Evolutionary conservation across 768 basidiomycete genomes (phyloP), one percentile per base, ranked within the genome.

Genomic region (Collybiopsis confluens): DNA sequence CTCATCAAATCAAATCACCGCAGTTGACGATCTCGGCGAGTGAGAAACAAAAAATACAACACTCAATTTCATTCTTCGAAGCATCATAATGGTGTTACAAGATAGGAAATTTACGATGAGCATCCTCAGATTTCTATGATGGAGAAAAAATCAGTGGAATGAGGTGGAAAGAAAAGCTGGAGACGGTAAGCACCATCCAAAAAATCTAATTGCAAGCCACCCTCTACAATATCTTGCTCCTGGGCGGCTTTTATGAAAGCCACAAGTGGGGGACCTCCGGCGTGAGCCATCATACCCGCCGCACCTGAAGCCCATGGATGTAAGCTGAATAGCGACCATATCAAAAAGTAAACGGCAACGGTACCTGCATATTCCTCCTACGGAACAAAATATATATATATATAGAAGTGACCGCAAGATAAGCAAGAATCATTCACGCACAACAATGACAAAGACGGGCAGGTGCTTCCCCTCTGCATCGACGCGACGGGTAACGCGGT

Each of bases 301-400:
- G 30, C 45, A 21, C 45, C 45, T 47, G 15, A 20, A 7, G 13
- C 13, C 8, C 5, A 33, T n/a, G 21, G 4, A 3, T 18, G 10
- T 13, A 11, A 4, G 13, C 4, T 5, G 28, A 10, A 10, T 8
- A 33, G n/a, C n/a, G n/a, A n/a, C n/a, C n/a, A n/a, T n/a, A n/a
- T n/a, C 2, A 10, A 11, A 23, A 7, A 1, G 18, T 15, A 3
- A n/a, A 26, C 10, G 44, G 26, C 2, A 9, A 27, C 3, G 30
- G 5, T 33, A 47, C 45, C 30, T 21, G 13, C 45, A 11, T 47
- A 47, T 35, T 47, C 45, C 45, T 47, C 45, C 45, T 47, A 20
- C 28, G 8, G 7, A 11, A 1, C 8, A n/a, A 20, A n/a, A 10
- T 21, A 10, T 6, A 44, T 9, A 8, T 44, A 23, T 24, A 41